phyloP scores from a whole-genome alignment of 768 basidiomycete genomes.

The Amanita muscaria region DNA sequence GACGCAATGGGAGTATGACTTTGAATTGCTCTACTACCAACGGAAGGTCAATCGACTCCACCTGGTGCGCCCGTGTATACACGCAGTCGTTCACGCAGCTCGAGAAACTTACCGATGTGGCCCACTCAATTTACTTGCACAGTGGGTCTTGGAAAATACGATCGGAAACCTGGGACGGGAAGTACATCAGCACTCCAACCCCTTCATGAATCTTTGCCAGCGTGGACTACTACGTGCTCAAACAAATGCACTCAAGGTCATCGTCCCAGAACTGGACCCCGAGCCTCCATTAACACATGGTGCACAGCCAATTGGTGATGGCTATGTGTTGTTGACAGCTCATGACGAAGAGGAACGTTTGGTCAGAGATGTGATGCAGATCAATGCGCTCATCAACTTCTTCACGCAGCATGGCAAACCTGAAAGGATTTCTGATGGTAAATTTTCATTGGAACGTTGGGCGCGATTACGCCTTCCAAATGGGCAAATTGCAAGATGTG shows the following conservation, averaged over 20 bases:
- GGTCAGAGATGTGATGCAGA: background rate
- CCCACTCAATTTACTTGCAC: too few species aligned
- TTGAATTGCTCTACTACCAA: slow-evolving; percentile 27
- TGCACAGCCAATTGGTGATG: too few species aligned
- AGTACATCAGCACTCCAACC: too few species aligned
- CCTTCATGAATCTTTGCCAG: too few species aligned
- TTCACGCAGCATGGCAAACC: background rate
- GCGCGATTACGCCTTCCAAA: too few species aligned
- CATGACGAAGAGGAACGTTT: background rate
- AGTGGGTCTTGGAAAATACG: too few species aligned
- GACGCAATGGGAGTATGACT: slow-evolving; percentile 22
- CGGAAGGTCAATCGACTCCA: slow-evolving; percentile 20
- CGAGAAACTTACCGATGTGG: too few species aligned
- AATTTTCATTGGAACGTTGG: slow-evolving; percentile 18
- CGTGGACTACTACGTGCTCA: too few species aligned
- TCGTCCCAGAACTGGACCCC: slow-evolving; percentile 9
- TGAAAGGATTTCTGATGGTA: background rate
- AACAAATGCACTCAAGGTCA: slow-evolving; percentile 15
- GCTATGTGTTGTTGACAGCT: slow-evolving; percentile 4
- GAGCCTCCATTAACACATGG: background rate
- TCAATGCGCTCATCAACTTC: background rate
- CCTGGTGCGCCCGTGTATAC: slow-evolving; percentile 24
- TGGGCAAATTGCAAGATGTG: too few species aligned
- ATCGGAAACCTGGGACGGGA: too few species aligned
- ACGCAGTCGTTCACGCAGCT: too few species aligned